Percentiles rank a stretch among this genome's conserved stretches.
These are phyloP conservation scores for Suhomyces kunorum DNA, from an alignment of 1,139 yeast genomes.

Conservation along the genomic window DNA sequence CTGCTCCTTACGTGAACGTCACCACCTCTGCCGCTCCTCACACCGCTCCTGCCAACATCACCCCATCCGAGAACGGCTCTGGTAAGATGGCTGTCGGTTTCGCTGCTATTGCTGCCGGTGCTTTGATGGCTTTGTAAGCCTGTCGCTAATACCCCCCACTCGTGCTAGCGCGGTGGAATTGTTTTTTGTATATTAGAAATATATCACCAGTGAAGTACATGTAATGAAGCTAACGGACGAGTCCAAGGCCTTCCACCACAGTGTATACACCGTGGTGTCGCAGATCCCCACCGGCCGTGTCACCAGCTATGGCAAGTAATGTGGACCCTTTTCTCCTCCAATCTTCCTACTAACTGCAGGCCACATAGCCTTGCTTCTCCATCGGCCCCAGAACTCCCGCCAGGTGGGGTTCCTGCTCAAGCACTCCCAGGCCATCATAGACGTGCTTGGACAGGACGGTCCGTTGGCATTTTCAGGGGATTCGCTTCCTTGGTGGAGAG, in stretches of 20 bases:
- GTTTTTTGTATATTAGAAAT: conserved; percentile 13
- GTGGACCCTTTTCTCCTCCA: background rate
- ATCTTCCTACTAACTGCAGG: conserved; percentile 34
- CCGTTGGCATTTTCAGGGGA: conserved; percentile 23
- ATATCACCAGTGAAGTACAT: conserved; percentile 1
- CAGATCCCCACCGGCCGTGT: conserved; percentile 66
- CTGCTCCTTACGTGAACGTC: conserved; percentile 15
- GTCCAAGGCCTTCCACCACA: conserved; percentile 56
- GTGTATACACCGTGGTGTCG: conserved; percentile 57
- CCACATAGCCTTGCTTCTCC: conserved; percentile 65
- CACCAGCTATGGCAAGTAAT: conserved; percentile 58
- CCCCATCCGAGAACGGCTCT: conserved; percentile 28
- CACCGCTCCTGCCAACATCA: conserved; percentile 27
- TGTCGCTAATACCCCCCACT: conserved; percentile 12
- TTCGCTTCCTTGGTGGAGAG: conserved; percentile 81
- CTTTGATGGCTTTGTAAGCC: conserved; percentile 35
- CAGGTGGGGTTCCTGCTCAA: conserved; percentile 75
- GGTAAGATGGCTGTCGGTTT: conserved; percentile 28
- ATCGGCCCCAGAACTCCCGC: conserved; percentile 65
- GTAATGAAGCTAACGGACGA: conserved; percentile 44
- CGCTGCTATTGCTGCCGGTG: conserved; percentile 36
- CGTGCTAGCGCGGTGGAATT: conserved; percentile 7
- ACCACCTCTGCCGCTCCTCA: conserved; percentile 18
- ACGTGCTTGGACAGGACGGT: conserved; percentile 22
- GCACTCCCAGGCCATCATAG: conserved; percentile 30